These are phyloP conservation scores for Amylocystis lapponica DNA, from an alignment of 768 basidiomycete species.

Conservation along the genomic window DNA sequence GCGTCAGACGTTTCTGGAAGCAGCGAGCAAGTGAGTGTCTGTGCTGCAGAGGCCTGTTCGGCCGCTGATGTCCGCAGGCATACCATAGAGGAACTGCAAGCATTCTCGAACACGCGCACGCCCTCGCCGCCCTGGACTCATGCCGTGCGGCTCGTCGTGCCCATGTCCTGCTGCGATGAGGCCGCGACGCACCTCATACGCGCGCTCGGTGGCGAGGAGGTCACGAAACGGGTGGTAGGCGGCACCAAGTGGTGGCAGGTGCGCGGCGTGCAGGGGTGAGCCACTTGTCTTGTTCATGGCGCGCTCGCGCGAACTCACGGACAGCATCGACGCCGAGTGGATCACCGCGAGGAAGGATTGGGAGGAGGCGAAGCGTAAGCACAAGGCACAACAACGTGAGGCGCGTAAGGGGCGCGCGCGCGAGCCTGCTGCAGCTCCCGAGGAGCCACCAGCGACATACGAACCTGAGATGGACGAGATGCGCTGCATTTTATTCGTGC, in stretches of 20 bases:
- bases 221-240: constrained; percentile 66
- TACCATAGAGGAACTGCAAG: constrained; percentile 79
- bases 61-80: constrained; percentile 55
- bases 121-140: constrained; percentile 84
- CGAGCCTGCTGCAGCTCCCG: no score
- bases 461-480: constrained; percentile 75
- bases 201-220: constrained; percentile 80
- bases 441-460: constrained; percentile 29
- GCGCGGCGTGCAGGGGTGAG: constrained; percentile 72
- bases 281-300: constrained; percentile 18
- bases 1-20: constrained; percentile 65
- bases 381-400: constrained; percentile 38
- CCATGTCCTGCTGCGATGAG: constrained; percentile 67
- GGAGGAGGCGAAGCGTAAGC: constrained; percentile 56
- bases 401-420: constrained; percentile 4
- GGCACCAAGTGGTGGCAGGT: constrained; percentile 99
- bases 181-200: constrained; percentile 69
- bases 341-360: constrained; percentile 81
- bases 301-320: background rate
- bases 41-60: no score
- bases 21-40: constrained; percentile 56
- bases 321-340: constrained; percentile 84
- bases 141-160: constrained; percentile 64
- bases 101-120: constrained; percentile 75
- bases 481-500: constrained; percentile 77